phyloP scores from a whole-genome alignment of 2,329 filamentous ascomycete genomes.

The Alternaria sp. region DNA sequence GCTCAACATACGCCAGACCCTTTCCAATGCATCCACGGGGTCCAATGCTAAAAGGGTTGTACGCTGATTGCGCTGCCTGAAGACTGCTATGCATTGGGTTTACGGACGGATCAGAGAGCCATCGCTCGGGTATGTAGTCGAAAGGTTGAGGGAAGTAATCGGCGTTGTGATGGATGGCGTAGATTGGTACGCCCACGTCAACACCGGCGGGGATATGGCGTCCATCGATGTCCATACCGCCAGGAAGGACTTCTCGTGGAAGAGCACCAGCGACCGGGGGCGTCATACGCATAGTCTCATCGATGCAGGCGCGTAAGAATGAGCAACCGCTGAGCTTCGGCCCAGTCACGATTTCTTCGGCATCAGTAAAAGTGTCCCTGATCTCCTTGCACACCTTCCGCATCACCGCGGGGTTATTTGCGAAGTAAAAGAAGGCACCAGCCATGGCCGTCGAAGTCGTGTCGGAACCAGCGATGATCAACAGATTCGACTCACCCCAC shows the following conservation, averaged over 20 bases:
- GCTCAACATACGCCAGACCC: constrained; percentile 71
- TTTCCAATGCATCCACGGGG: constrained; percentile 77
- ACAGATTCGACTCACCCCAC: constrained; percentile 59
- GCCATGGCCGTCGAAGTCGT: constrained; percentile 56
- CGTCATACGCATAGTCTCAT: constrained; percentile 54
- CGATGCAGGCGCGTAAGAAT: constrained; percentile 52
- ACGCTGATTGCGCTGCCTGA: constrained; percentile 68
- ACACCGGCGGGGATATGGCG: constrained; percentile 48
- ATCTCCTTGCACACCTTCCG: constrained; percentile 48
- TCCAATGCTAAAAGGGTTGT: constrained; percentile 77
- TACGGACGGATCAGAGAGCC: constrained; percentile 43
- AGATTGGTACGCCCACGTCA: constrained; percentile 51
- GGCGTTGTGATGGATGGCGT: constrained; percentile 52
- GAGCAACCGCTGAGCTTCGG: constrained; percentile 44
- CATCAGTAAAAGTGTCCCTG: constrained; percentile 43
- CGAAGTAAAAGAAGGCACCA: constrained; percentile 57
- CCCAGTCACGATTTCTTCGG: constrained; percentile 52
- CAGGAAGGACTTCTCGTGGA: constrained; percentile 50
- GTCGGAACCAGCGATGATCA: constrained; percentile 61
- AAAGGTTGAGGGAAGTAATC: constrained; percentile 52
- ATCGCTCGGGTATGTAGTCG: constrained; percentile 51
- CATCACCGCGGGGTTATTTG: constrained; percentile 50
- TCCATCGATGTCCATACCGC: constrained; percentile 51
- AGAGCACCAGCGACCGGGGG: constrained; percentile 52
- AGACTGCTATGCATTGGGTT: constrained; percentile 45